Conservation (phyloP, 2,329 filamentous ascomycete species). For the Aspergillus puulaauensis region DNA sequence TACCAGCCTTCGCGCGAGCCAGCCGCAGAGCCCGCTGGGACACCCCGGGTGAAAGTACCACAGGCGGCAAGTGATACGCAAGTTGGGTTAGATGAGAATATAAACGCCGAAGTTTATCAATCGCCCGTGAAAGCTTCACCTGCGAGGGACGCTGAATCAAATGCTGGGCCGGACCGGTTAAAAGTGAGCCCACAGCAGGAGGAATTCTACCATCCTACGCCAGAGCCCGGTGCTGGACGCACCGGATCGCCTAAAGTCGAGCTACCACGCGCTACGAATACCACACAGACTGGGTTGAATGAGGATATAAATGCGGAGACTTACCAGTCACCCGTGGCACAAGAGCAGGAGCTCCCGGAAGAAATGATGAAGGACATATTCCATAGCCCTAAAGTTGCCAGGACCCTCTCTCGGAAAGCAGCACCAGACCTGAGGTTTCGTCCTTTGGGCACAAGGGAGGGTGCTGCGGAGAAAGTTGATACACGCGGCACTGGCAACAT, state of each 20-base stretch:
- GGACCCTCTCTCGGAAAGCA: slow-evolving; percentile 52
- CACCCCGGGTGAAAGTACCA: slow-evolving; percentile 58
- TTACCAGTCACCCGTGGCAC: slow-evolving; percentile 14
- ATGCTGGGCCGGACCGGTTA: slow-evolving; percentile 24
- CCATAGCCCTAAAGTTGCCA: slow-evolving; percentile 58
- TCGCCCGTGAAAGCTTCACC: slow-evolving; percentile 23
- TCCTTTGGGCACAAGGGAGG: not conserved
- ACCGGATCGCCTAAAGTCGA: slow-evolving; percentile 51
- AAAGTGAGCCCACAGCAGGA: slow-evolving; percentile 57
- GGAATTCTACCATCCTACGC: slow-evolving; percentile 56
- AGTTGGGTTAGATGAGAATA: slow-evolving; percentile 40
- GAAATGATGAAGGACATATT: slow-evolving; percentile 63
- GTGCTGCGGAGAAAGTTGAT: slow-evolving; percentile 13
- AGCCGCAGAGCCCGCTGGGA: slow-evolving; percentile 50
- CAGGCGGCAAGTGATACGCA: slow-evolving; percentile 50
- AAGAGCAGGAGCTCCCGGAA: slow-evolving; percentile 51
- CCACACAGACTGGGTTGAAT: slow-evolving; percentile 44
- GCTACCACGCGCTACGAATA: slow-evolving; percentile 53
- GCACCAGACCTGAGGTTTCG: slow-evolving; percentile 12
- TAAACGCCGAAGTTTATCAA: slow-evolving; percentile 60
- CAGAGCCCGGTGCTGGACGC: slow-evolving; percentile 45
- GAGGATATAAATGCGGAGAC: slow-evolving; percentile 25
- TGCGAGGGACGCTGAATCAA: not conserved
- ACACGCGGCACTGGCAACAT: slow-evolving; percentile 41
- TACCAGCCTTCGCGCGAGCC: slow-evolving; percentile 51